These are phyloP conservation scores for Entomortierella chlamydospora DNA, from an alignment of 192 early-diverging fungal genomes.

Conservation along the genomic window DNA sequence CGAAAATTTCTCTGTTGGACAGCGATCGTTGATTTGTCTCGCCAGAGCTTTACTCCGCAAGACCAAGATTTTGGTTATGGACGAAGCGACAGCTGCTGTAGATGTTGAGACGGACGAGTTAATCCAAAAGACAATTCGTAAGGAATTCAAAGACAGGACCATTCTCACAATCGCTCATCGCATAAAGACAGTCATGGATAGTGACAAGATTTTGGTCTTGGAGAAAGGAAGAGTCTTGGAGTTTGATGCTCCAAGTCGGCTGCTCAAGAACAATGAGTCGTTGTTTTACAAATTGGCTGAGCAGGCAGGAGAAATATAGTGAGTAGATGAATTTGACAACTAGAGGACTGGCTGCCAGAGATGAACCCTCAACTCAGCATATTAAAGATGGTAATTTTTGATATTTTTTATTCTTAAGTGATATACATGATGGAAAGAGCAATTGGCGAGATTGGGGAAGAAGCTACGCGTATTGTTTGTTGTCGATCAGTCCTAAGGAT, in stretches of 20 bases:
- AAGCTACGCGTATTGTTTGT: too few relatives aligned
- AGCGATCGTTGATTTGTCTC: slow-evolving; percentile 80
- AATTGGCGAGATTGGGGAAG: too few relatives aligned
- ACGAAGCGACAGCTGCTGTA: slow-evolving; percentile 87
- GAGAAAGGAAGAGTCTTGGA: slow-evolving; percentile 56
- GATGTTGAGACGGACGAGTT: slow-evolving; percentile 57
- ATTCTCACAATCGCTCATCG: slow-evolving; percentile 73
- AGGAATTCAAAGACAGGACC: slow-evolving; percentile 57
- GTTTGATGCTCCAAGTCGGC: slow-evolving; percentile 31
- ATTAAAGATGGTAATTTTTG: too few relatives aligned
- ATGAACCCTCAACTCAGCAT: too few relatives aligned
- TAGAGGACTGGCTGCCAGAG: too few relatives aligned
- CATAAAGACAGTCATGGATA: slow-evolving; percentile 59
- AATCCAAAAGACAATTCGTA: slow-evolving; percentile 62
- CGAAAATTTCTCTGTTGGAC: slow-evolving; percentile 81
- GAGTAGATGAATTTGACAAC: neutral
- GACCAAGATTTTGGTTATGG: slow-evolving; percentile 81
- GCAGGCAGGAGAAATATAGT: slow-evolving; percentile 33
- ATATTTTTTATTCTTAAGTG: too few relatives aligned
- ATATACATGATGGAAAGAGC: too few relatives aligned
- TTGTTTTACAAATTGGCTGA: slow-evolving; percentile 35
- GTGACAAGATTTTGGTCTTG: slow-evolving; percentile 59
- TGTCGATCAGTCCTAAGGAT: too few relatives aligned
- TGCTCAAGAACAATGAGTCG: slow-evolving; percentile 31
- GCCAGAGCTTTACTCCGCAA: slow-evolving; percentile 79